Evolutionary conservation across 169 alveolate genomes (phyloP).

Genomic region (Plasmodium sp.): DNA sequence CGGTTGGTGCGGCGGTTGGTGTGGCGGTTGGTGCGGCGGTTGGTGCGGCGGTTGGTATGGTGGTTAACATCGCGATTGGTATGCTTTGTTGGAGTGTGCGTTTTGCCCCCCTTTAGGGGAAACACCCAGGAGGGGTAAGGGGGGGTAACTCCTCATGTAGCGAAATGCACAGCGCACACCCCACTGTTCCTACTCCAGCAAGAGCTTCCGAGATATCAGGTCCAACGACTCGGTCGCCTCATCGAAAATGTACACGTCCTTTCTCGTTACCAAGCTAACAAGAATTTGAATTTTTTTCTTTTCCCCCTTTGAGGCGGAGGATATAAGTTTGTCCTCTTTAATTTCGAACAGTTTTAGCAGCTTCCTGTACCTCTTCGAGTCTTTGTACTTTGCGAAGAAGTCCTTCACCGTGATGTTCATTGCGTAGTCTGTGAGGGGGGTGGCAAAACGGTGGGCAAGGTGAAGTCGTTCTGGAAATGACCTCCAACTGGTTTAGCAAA

Average conservation of each 20-base stretch:
- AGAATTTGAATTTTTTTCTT: slow-evolving; percentile 72
- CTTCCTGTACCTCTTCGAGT: slow-evolving; percentile 43
- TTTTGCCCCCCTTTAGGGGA: background rate
- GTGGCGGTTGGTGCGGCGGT: background rate
- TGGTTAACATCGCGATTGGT: background rate
- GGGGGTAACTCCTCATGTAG: background rate
- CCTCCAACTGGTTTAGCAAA: background rate
- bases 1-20: background rate
- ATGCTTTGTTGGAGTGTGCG: background rate
- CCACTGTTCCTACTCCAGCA: slow-evolving; percentile 39
- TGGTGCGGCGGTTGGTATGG: background rate
- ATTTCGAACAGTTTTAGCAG: slow-evolving; percentile 53
- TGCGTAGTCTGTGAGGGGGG: slow-evolving; percentile 20
- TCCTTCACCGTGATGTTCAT: slow-evolving; percentile 54
- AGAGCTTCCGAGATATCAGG: slow-evolving; percentile 52
- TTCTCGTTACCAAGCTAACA: slow-evolving; percentile 39
- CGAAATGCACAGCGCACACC: background rate
- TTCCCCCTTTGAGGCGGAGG: slow-evolving; percentile 61
- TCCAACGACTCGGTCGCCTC: slow-evolving; percentile 73
- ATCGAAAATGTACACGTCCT: slow-evolving; percentile 68
- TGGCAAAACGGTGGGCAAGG: background rate
- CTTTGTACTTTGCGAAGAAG: slow-evolving; percentile 13
- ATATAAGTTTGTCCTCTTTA: slow-evolving; percentile 45
- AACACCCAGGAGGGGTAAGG: background rate
- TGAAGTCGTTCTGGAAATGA: background rate